Evolutionary conservation across 2,329 filamentous ascomycete genomes (phyloP).

Genomic region (Trichoderma asperellum): DNA sequence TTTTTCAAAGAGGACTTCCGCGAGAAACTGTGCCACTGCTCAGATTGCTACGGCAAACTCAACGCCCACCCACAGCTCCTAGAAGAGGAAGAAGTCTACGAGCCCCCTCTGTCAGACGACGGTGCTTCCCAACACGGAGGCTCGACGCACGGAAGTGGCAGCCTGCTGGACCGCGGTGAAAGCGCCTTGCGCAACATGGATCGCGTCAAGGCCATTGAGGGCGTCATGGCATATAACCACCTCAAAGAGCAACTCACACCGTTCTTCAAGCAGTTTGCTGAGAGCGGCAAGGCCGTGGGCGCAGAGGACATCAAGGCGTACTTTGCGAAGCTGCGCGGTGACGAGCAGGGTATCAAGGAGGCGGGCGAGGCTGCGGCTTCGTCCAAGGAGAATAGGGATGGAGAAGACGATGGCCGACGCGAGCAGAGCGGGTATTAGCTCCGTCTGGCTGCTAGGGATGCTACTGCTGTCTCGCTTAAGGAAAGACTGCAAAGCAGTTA

Average conservation of each 20-base stretch:
- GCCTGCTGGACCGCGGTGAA: conserved; percentile 87
- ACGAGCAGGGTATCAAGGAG: conserved; percentile 72
- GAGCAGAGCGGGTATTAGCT: conserved; percentile 59
- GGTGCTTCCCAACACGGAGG: conserved; percentile 58
- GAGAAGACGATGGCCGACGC: conserved; percentile 45
- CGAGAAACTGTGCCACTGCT: conserved; percentile 78
- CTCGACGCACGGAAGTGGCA: conserved; percentile 72
- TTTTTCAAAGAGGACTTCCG: conserved; percentile 83
- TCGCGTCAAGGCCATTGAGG: conserved; percentile 89
- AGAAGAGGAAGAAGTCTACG: conserved; percentile 92
- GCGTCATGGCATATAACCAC: conserved; percentile 97
- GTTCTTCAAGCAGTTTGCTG: conserved; percentile 91
- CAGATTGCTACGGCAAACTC: conserved; percentile 76
- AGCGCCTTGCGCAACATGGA: conserved; percentile 90
- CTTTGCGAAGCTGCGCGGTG: conserved; percentile 91
- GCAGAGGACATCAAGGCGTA: conserved; percentile 96
- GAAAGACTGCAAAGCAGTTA: not conserved
- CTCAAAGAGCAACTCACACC: conserved; percentile 94
- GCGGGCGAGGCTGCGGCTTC: conserved; percentile 58
- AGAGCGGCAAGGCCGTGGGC: conserved; percentile 83
- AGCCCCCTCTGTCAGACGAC: conserved; percentile 79
- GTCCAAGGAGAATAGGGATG: conserved; percentile 41
- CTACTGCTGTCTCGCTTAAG: not conserved
- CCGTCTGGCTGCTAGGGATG: not conserved
- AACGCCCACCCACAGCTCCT: conserved; percentile 76